Conservation (phyloP, 441 rosid genomes). For the Croton setiger region DNA sequence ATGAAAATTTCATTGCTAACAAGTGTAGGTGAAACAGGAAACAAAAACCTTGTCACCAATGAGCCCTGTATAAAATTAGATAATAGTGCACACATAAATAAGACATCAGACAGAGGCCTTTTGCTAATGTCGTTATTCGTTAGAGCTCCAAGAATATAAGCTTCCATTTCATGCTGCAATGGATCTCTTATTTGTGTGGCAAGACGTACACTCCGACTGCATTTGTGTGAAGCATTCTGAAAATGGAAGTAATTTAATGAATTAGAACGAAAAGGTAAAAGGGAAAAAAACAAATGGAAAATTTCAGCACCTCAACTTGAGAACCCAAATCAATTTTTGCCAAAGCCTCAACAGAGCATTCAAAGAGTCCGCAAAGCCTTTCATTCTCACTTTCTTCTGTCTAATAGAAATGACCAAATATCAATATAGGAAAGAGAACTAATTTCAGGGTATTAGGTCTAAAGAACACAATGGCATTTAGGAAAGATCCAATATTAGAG, state of each 20-base stretch:
- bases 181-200: constrained; percentile 71
- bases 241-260: constrained; percentile 20
- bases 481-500: constrained; percentile 25
- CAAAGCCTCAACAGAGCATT: constrained; percentile 81
- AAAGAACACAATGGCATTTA: constrained; percentile 10
- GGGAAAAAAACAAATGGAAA: constrained; percentile 16
- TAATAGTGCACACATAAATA: constrained; percentile 60
- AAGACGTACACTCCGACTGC: constrained; percentile 50
- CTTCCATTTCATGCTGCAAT: constrained; percentile 76
- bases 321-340: constrained; percentile 46
- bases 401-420: constrained; percentile 40
- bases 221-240: constrained; percentile 48
- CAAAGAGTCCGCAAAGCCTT: constrained; percentile 53
- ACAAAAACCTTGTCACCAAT: constrained; percentile 55
- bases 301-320: constrained; percentile 42
- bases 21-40: neutral
- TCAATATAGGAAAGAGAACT: constrained; percentile 25
- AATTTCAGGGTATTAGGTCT: constrained; percentile 20
- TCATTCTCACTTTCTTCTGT: constrained; percentile 46
- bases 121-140: constrained; percentile 43
- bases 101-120: constrained; percentile 59
- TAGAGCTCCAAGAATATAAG: constrained; percentile 43
- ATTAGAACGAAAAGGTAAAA: neutral
- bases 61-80: constrained; percentile 75
- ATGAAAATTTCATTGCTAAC: neutral